Conservation (phyloP, 257 asterid species). For the Ajuga chamaepitys region DNA sequence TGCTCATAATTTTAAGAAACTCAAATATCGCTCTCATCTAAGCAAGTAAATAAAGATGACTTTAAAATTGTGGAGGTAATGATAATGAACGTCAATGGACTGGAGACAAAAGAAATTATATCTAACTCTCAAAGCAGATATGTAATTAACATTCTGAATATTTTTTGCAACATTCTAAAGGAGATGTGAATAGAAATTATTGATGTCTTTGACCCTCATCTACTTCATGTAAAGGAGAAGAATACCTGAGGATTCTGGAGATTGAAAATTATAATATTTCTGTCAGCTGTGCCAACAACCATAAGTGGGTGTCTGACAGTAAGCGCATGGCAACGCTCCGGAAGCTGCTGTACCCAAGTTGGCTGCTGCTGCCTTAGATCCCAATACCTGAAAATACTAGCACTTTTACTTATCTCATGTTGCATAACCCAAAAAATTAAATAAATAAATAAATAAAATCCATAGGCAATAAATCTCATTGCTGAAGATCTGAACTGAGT, state of each 20-base stretch:
- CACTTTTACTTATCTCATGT: conserved; percentile 3
- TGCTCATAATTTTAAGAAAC: no score
- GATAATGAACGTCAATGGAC: background rate
- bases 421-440: background rate
- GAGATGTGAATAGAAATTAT: background rate
- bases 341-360: conserved; percentile 84
- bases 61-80: no score
- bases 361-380: conserved; percentile 90
- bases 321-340: conserved; percentile 96
- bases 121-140: background rate
- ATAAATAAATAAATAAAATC: no score
- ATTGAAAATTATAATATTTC: conserved; percentile 80
- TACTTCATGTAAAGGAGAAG: conserved; percentile 5
- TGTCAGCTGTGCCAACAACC: conserved; percentile 96
- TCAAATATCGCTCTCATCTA: no score
- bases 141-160: background rate
- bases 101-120: background rate
- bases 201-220: background rate
- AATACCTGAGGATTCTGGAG: conserved; percentile 93
- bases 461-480: background rate
- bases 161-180: background rate
- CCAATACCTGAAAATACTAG: conserved; percentile 67
- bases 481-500: background rate
- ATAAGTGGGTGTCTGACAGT: conserved; percentile 80
- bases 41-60: no score